phyloP scores from a whole-genome alignment of 805 yeast genomes.

The Nakazawaea wyomingensis region DNA sequence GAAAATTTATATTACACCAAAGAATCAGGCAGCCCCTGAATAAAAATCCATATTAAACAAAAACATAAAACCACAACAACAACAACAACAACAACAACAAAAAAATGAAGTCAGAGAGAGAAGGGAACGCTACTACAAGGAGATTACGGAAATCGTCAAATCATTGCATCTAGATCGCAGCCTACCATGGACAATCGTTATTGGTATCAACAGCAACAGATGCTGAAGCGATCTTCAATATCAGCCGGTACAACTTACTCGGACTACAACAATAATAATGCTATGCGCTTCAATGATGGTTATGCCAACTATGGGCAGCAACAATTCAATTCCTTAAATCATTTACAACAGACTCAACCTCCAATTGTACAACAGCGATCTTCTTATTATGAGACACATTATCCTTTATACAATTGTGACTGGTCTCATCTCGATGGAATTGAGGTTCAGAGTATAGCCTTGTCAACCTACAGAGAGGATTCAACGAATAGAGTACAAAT shows the following conservation, averaged over 20 bases:
- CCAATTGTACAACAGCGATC: constrained; percentile 19
- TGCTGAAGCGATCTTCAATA: constrained; percentile 23
- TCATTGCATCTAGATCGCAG: too few species aligned
- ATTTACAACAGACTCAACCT: constrained; percentile 8
- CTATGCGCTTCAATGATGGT: constrained; percentile 5
- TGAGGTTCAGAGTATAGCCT: constrained; percentile 47
- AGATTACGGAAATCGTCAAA: too few species aligned
- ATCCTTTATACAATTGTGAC: constrained; percentile 47
- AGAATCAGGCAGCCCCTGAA: too few species aligned
- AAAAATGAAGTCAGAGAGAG: neutral
- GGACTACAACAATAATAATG: constrained; percentile 9
- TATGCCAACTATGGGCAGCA: constrained; percentile 1
- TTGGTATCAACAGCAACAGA: constrained; percentile 11
- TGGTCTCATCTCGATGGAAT: constrained; percentile 39
- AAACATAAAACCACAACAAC: too few species aligned
- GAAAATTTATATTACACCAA: too few species aligned
- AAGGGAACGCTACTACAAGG: too few species aligned
- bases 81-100: too few species aligned
- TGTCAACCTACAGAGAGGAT: constrained; percentile 81
- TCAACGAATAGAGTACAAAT: constrained; percentile 60
- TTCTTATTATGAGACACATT: constrained; percentile 42
- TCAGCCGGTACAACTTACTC: constrained; percentile 24
- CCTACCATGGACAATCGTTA: constrained; percentile 8
- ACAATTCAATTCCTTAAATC: constrained; percentile 1
- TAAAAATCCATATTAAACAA: too few species aligned